A percentile compares a stretch with the other conserved stretches of the same genome.
Conservation (phyloP, 148 eudicot species). For the Chenopodium berlandieri region DNA sequence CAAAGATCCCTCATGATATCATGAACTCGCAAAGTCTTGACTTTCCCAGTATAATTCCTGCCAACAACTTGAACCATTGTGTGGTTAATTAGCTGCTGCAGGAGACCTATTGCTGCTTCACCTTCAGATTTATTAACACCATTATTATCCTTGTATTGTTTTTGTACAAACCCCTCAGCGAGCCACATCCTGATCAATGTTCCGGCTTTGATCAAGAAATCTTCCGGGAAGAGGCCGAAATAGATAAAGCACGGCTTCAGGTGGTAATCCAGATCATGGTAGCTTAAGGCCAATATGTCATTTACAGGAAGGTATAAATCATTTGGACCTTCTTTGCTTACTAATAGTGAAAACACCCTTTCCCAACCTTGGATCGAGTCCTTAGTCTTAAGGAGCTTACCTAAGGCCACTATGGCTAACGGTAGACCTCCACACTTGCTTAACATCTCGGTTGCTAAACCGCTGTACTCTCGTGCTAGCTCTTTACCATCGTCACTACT, state of each 20-base stretch:
- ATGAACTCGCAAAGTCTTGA: constrained; percentile 25
- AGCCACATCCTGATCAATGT: constrained; percentile 26
- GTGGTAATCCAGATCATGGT: constrained; percentile 10
- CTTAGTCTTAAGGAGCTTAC: constrained; percentile 10
- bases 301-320: constrained; percentile 21
- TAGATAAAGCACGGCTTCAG: constrained; percentile 35
- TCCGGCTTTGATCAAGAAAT: constrained; percentile 12
- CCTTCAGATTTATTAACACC: background rate
- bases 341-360: background rate
- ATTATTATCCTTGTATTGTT: background rate
- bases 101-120: constrained; percentile 17
- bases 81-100: constrained; percentile 28
- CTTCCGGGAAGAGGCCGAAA: constrained; percentile 29
- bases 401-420: constrained; percentile 23
- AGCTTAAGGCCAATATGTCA: constrained; percentile 23
- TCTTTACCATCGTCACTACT: background rate
- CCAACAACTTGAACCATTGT: constrained; percentile 29
- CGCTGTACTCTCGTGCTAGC: background rate
- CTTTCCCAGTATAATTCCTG: constrained; percentile 20
- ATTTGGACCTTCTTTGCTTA: background rate
- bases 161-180: constrained; percentile 23
- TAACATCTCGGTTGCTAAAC: constrained; percentile 20
- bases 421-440: constrained; percentile 26
- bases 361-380: constrained; percentile 17
- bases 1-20: constrained; percentile 39